A percentile compares a stretch with the other conserved stretches of the same genome.
Conservation (phyloP, 2,329 filamentous ascomycete genomes). For the Verticillium alfalfae region DNA sequence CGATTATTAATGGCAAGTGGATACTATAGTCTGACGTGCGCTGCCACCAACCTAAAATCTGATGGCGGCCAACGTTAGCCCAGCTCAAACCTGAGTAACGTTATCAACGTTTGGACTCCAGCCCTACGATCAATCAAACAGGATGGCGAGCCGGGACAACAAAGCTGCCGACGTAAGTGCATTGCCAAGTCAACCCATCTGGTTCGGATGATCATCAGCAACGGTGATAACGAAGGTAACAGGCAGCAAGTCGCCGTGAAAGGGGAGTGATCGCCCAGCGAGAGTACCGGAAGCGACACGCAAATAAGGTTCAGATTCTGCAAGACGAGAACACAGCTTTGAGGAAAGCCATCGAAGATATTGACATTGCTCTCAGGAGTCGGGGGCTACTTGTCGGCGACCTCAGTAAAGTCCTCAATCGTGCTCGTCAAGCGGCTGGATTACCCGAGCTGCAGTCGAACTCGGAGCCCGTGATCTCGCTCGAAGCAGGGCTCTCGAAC, state of each 20-base stretch:
- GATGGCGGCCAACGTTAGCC: too few relatives aligned
- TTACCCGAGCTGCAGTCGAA: neutral
- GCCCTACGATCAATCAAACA: too few relatives aligned
- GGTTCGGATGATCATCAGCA: neutral
- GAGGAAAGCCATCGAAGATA: constrained; percentile 4
- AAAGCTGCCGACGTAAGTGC: neutral
- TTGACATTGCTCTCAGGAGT: neutral
- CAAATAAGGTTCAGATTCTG: constrained; percentile 11
- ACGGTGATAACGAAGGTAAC: neutral
- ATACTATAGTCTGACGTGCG: neutral
- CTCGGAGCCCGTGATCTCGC: too few relatives aligned
- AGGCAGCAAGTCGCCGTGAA: constrained; percentile 8
- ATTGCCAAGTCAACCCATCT: neutral
- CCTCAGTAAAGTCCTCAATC: neutral
- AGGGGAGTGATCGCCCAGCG: constrained; percentile 14
- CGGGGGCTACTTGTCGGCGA: neutral
- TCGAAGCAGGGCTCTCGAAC: neutral
- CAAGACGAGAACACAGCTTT: constrained; percentile 13
- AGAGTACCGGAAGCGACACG: constrained; percentile 15
- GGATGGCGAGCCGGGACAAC: neutral
- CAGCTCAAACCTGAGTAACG: too few relatives aligned
- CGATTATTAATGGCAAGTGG: too few relatives aligned
- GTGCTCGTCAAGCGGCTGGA: constrained; percentile 2
- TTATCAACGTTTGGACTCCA: too few relatives aligned
- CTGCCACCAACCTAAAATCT: neutral